phyloP scores from a whole-genome alignment of 352 stramenopile species.

The Globisporangium abappressorium region DNA sequence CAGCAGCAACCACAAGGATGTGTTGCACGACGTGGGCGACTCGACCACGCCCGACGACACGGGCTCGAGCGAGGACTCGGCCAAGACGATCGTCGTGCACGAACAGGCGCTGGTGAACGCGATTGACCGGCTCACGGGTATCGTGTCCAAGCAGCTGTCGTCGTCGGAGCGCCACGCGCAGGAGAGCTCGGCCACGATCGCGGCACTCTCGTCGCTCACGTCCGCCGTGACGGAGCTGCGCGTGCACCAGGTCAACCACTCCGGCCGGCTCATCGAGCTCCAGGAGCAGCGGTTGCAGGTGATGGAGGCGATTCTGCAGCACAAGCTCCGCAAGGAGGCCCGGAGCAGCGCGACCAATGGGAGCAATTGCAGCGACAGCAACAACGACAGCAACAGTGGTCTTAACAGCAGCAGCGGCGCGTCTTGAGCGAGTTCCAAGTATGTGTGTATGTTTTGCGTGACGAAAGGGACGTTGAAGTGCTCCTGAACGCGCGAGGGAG shows the following conservation, averaged over 20 bases:
- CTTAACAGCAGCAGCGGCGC: background rate
- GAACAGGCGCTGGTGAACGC: constrained; percentile 55
- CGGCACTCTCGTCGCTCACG: constrained; percentile 37
- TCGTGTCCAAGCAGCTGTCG: constrained; percentile 52
- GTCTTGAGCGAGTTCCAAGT: background rate
- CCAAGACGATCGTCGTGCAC: constrained; percentile 49
- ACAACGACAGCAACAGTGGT: background rate
- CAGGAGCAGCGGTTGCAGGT: constrained; percentile 70
- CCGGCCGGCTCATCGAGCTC: constrained; percentile 52
- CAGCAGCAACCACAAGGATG: constrained; percentile 16
- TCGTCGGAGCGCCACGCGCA: constrained; percentile 30
- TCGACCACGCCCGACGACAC: constrained; percentile 55
- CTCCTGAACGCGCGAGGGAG: background rate
- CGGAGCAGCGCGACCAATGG: constrained; percentile 3
- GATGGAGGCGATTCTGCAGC: constrained; percentile 55
- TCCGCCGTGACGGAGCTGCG: constrained; percentile 53
- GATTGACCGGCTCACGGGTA: constrained; percentile 60
- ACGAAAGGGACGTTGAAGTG: background rate
- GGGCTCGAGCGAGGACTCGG: constrained; percentile 33
- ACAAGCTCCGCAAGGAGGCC: constrained; percentile 54
- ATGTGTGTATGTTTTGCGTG: background rate
- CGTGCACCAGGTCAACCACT: constrained; percentile 39
- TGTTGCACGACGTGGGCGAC: constrained; percentile 26
- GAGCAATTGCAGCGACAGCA: background rate
- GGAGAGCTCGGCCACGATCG: constrained; percentile 22